Percentiles rank a stretch among this genome's conserved stretches.
phyloP scores from a whole-genome alignment of 2,329 filamentous ascomycete species.

The Coleophoma crateriformis region DNA sequence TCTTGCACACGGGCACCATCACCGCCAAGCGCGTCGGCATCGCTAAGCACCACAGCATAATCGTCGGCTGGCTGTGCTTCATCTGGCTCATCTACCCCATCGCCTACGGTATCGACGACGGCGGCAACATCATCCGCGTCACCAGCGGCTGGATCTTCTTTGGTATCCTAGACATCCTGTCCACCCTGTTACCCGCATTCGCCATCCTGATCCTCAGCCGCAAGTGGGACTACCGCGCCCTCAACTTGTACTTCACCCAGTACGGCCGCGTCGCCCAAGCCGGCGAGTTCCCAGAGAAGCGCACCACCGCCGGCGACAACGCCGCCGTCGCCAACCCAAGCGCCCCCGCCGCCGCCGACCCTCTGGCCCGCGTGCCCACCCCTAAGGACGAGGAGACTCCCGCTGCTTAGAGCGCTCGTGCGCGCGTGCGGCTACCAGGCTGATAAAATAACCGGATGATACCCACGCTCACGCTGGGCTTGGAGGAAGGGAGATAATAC shows the following conservation, averaged over 20 bases:
- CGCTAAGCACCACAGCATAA: slow-evolving; percentile 44
- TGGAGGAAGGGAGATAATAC: too few relatives aligned
- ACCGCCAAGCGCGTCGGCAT: slow-evolving; percentile 52
- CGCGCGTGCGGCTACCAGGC: too few relatives aligned
- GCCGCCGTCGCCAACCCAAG: too few relatives aligned
- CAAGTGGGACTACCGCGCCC: slow-evolving; percentile 13
- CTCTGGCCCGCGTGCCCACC: too few relatives aligned
- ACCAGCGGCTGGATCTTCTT: slow-evolving; percentile 65
- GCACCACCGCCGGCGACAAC: background rate
- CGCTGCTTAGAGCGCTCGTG: too few relatives aligned
- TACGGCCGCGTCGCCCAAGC: slow-evolving; percentile 17
- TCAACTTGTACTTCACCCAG: slow-evolving; percentile 22
- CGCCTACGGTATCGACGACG: slow-evolving; percentile 58
- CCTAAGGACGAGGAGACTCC: too few relatives aligned
- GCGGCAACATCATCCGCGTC: slow-evolving; percentile 57
- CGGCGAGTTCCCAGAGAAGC: slow-evolving; percentile 10
- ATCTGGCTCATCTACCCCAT: slow-evolving; percentile 61
- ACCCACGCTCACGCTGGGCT: too few relatives aligned
- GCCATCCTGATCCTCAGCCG: slow-evolving; percentile 8
- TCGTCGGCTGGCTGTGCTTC: slow-evolving; percentile 50
- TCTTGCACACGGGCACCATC: slow-evolving; percentile 48
- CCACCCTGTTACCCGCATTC: slow-evolving; percentile 44
- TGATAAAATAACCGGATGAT: too few relatives aligned
- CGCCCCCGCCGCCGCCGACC: too few relatives aligned
- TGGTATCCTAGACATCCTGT: slow-evolving; percentile 57